Evolutionary conservation across 2,329 filamentous ascomycete genomes (phyloP), one percentile per base, ranked within the genome.

Genomic region (Scedosporium minutisporum): DNA sequence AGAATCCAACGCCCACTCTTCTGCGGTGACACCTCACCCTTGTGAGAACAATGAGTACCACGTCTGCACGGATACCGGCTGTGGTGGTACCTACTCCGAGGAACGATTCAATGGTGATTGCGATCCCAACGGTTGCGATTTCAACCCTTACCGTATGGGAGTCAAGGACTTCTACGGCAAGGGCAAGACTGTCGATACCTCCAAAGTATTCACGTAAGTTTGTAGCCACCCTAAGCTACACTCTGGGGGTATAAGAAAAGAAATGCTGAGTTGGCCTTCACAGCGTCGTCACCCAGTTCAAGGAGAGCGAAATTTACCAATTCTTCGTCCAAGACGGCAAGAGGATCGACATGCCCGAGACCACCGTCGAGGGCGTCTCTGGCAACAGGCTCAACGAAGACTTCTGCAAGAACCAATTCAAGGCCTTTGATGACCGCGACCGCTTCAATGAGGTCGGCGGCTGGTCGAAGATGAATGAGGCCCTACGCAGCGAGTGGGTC

Each of bases 121-220:
- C 74, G 86, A 87, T 71, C 81, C 82, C 63, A 82, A 84, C 65
- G 85, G 86, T 23, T 88, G 86, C 68, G 85, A 87, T 69, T 87
- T 83, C 77, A 87, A 87, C 78, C 75, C 80, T 25, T 88, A 82
- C 80, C 84, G 85, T 68, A 78, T 84, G 76, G 86, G 84, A 51
- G 80, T 82, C 71, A 75, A 74, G 29, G 74, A 76, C 71, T 88
- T 87, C 76, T 88, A 82, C 72, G 85, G 85, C 41, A 74, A 78
- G 0, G 82, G 80, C 65, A 77, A 76, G 71, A 84, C 75, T 16
- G 76, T 88, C 65, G 80, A 87, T 71, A 86, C 83, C 59, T 79
- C 70, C 61, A 76, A 77, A 66, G 80, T 80, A 64, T 77, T 87
- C 68, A 88, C 75, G 67, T 67, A 41, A 63, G 66, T 65, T 18